These are phyloP conservation scores for Marasmius sp. DNA, from an alignment of 1,284 basidiomycete genomes.

Conservation along the genomic window DNA sequence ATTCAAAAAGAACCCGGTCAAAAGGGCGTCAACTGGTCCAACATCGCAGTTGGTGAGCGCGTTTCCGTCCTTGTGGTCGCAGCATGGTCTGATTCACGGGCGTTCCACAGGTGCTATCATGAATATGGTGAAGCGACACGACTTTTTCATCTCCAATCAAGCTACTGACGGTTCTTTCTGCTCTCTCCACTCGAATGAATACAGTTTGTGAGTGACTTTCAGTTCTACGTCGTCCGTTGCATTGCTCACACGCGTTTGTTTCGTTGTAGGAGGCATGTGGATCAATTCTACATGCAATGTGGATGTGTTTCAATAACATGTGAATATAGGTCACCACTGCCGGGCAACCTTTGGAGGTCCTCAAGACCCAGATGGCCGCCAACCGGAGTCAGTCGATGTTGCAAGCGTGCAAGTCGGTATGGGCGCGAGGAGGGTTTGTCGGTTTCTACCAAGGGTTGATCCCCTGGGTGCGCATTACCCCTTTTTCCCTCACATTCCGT, in stretches of 20 bases:
- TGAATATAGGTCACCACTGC: constrained; percentile 85
- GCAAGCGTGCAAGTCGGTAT: constrained; percentile 85
- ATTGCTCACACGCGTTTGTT: constrained; percentile 16
- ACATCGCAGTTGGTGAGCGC: constrained; percentile 91
- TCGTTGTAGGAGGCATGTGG: constrained; percentile 42
- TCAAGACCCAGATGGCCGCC: constrained; percentile 99
- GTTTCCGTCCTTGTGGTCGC: constrained; percentile 10
- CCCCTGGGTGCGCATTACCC: constrained; percentile 77
- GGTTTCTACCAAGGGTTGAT: constrained; percentile 99
- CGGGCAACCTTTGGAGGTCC: constrained; percentile 96
- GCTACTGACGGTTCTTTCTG: constrained; percentile 15
- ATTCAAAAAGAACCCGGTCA: constrained; percentile 82
- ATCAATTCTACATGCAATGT: constrained; percentile 3
- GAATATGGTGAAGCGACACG: constrained; percentile 75
- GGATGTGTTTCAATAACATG: background rate
- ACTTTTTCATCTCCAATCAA: constrained; percentile 11
- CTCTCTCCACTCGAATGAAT: constrained; percentile 13
- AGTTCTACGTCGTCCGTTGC: constrained; percentile 7
- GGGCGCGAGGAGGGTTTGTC: constrained; percentile 85
- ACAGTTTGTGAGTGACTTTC: constrained; percentile 56
- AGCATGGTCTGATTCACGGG: constrained; percentile 18
- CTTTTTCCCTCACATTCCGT: background rate
- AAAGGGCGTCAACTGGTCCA: constrained; percentile 97
- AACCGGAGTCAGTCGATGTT: constrained; percentile 90
- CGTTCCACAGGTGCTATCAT: constrained; percentile 79